Evolutionary conservation across 2,329 filamentous ascomycete species (phyloP).

Genomic region (Chrysoporthe deuterocubensis): DNA sequence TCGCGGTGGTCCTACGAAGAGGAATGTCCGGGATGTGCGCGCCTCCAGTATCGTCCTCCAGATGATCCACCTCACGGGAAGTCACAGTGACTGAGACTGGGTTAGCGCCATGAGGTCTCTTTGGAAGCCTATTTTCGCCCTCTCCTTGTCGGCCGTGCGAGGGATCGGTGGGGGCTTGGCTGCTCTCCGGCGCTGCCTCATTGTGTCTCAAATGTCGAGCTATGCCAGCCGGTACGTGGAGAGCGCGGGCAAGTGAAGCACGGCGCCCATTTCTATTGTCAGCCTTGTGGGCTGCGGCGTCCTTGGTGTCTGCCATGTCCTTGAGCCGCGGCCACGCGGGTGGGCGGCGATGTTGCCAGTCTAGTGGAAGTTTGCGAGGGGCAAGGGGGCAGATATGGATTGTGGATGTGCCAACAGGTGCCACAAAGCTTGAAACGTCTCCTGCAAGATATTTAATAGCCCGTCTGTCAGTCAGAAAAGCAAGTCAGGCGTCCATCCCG

Average conservation of each 20-base stretch:
- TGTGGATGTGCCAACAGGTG: not conserved
- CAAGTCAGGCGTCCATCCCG: not conserved
- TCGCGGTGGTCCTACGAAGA: conserved; percentile 21
- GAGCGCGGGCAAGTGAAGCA: conserved; percentile 26
- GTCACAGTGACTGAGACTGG: conserved; percentile 4
- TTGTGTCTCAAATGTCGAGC: conserved; percentile 13
- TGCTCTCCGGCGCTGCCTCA: not conserved
- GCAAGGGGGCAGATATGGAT: not conserved
- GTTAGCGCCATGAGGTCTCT: not conserved
- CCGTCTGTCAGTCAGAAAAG: not conserved
- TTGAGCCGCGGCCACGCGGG: conserved; percentile 5
- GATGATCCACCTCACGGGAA: conserved; percentile 2
- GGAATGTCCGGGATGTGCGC: conserved; percentile 28
- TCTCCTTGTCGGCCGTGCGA: conserved; percentile 12
- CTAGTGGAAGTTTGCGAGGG: not conserved
- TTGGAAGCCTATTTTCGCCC: not conserved
- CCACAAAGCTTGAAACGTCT: not conserved
- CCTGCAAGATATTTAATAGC: conserved; percentile 1
- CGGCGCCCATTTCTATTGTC: conserved; percentile 21
- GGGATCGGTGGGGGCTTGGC: not conserved
- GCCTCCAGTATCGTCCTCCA: conserved; percentile 14
- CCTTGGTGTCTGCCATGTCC: conserved; percentile 24
- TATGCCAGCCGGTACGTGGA: conserved; percentile 26
- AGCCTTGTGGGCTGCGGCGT: conserved; percentile 7
- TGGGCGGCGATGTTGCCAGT: not conserved